These are phyloP conservation scores for Sclerotiophoma versabilis DNA, from an alignment of 2,329 filamentous ascomycete genomes.

Conservation along the genomic window DNA sequence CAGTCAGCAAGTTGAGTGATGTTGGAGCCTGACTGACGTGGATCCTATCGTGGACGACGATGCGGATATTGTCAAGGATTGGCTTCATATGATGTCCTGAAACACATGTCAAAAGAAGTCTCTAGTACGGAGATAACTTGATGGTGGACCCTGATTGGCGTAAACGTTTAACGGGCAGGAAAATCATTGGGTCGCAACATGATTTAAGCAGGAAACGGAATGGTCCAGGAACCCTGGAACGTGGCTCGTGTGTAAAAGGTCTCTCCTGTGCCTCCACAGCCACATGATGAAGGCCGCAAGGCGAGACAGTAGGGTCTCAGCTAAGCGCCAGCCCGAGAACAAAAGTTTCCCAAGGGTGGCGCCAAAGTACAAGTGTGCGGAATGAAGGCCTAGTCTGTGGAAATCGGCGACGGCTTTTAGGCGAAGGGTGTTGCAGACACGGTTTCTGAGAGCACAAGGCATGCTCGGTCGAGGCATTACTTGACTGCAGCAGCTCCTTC, in stretches of 20 bases:
- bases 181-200: slow-evolving; percentile 19
- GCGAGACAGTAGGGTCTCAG: slow-evolving; percentile 15
- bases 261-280: slow-evolving; percentile 17
- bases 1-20: slow-evolving; percentile 19
- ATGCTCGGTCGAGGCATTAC: neutral
- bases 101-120: slow-evolving; percentile 12
- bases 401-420: neutral
- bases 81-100: slow-evolving; percentile 19
- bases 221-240: slow-evolving; percentile 18
- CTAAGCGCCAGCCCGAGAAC: slow-evolving; percentile 7
- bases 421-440: neutral
- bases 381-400: neutral
- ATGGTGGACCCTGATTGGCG: slow-evolving; percentile 16
- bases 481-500: neutral
- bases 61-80: slow-evolving; percentile 24
- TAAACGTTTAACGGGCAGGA: slow-evolving; percentile 18
- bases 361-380: neutral
- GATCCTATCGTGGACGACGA: slow-evolving; percentile 32
- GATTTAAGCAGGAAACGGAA: slow-evolving; percentile 20
- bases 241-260: slow-evolving; percentile 27
- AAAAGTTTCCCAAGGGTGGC: neutral
- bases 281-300: slow-evolving; percentile 14
- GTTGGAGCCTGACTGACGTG: slow-evolving; percentile 30
- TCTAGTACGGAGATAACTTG: slow-evolving; percentile 22
- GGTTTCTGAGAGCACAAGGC: neutral